A percentile compares a stretch with the other conserved stretches of the same genome.
Evolutionary conservation across 2,329 filamentous ascomycete species (phyloP).

Genomic region (Aspergillus neotritici): DNA sequence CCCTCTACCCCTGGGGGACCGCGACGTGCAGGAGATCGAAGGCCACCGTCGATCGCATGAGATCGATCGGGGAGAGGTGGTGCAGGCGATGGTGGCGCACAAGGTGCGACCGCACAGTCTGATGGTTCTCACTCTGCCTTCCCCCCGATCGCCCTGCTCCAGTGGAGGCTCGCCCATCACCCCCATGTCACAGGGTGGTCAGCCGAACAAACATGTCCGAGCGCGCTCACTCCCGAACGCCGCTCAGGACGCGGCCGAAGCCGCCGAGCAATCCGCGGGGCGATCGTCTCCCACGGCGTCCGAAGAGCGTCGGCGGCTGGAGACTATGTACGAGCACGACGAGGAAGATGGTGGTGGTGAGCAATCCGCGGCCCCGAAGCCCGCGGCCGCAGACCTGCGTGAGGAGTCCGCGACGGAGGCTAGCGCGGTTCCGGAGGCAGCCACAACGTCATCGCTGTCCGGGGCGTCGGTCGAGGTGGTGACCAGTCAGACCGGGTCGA

Average conservation of each 20-base stretch:
- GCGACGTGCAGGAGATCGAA: slow-evolving; percentile 64
- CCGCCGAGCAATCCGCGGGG: slow-evolving; percentile 10
- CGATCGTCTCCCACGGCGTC: slow-evolving; percentile 21
- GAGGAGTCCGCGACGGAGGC: neutral
- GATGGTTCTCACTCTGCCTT: slow-evolving; percentile 35
- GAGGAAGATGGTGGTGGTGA: slow-evolving; percentile 19
- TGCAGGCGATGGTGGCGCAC: slow-evolving; percentile 36
- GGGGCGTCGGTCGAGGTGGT: slow-evolving; percentile 14
- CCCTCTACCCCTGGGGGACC: slow-evolving; percentile 26
- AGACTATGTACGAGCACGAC: slow-evolving; percentile 35
- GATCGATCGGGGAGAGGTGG: slow-evolving; percentile 52
- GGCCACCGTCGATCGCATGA: slow-evolving; percentile 62
- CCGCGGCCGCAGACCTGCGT: neutral
- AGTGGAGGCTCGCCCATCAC: slow-evolving; percentile 21
- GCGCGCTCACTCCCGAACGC: slow-evolving; percentile 48
- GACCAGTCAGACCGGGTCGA: slow-evolving; percentile 17
- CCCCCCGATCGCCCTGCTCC: slow-evolving; percentile 24
- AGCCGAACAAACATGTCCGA: slow-evolving; percentile 32
- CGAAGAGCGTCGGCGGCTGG: slow-evolving; percentile 26
- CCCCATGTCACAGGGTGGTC: slow-evolving; percentile 20
- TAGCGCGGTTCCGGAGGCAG: slow-evolving; percentile 13
- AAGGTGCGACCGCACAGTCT: slow-evolving; percentile 41
- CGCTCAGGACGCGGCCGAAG: slow-evolving; percentile 12
- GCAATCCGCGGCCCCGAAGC: neutral
- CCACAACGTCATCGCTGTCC: slow-evolving; percentile 16